Evolutionary conservation across 768 basidiomycete genomes (phyloP).

Genomic region (Tulasnella sp.): DNA sequence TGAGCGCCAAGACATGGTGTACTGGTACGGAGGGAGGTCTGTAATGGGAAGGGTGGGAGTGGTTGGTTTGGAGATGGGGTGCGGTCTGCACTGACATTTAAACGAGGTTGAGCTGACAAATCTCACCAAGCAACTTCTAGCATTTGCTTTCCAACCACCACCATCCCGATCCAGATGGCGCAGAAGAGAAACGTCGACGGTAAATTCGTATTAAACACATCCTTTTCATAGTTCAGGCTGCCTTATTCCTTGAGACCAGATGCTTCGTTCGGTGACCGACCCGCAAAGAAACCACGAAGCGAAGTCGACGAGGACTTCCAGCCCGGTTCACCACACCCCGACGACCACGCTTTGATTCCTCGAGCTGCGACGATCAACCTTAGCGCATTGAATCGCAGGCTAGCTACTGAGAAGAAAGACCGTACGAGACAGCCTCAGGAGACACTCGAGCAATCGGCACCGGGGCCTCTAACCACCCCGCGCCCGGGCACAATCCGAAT

Average conservation of each 20-base stretch:
- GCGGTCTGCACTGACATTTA: background rate
- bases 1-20: constrained; percentile 32
- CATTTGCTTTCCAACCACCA: constrained; percentile 4
- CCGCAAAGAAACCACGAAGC: constrained; percentile 7
- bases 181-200: constrained; percentile 10
- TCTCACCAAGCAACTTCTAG: background rate
- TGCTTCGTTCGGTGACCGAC: constrained; percentile 11
- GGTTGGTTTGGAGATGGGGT: background rate
- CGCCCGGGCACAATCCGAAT: constrained; percentile 7
- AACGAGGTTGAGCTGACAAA: constrained; percentile 1
- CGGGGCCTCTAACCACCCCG: background rate
- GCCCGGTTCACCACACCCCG: background rate
- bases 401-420: constrained; percentile 48
- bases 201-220: background rate
- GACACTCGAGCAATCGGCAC: background rate
- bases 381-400: constrained; percentile 67
- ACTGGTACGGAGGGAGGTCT: background rate
- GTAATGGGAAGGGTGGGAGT: background rate
- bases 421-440: constrained; percentile 32
- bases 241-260: background rate
- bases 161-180: background rate
- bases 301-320: constrained; percentile 13
- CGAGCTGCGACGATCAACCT: constrained; percentile 65
- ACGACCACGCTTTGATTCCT: constrained; percentile 36
- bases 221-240: background rate